These are phyloP conservation scores for Capsella bursapastoris DNA, from an alignment of 345 rosid genomes.

Conservation along the genomic window DNA sequence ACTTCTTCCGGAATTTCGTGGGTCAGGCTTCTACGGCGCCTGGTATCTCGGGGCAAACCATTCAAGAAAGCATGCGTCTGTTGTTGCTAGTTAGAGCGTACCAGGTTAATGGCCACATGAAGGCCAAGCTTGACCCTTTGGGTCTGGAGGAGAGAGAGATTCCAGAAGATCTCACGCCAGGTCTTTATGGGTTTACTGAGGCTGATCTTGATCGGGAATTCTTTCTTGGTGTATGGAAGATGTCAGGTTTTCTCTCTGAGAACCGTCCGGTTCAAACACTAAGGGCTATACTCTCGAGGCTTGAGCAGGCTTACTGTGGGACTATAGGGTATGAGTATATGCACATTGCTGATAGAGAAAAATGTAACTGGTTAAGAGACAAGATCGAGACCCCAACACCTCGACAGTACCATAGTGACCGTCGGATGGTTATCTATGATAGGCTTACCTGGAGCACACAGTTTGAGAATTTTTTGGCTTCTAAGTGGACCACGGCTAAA, in stretches of 20 bases:
- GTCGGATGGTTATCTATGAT: slow-evolving; percentile 75
- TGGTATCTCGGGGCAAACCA: slow-evolving; percentile 86
- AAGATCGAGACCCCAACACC: slow-evolving; percentile 86
- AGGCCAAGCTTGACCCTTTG: slow-evolving; percentile 78
- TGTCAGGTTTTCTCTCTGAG: slow-evolving; percentile 82
- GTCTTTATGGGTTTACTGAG: slow-evolving; percentile 68
- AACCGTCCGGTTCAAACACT: slow-evolving; percentile 87
- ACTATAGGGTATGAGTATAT: slow-evolving; percentile 80
- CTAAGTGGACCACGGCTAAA: slow-evolving; percentile 88
- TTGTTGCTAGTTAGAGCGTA: slow-evolving; percentile 78
- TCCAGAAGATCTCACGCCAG: slow-evolving; percentile 72
- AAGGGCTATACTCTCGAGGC: slow-evolving; percentile 69
- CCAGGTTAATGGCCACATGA: slow-evolving; percentile 90
- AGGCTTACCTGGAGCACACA: slow-evolving; percentile 85
- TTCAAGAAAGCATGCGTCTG: slow-evolving; percentile 89
- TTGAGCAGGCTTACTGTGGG: slow-evolving; percentile 89
- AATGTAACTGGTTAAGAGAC: slow-evolving; percentile 88
- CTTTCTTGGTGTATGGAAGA: slow-evolving; percentile 80
- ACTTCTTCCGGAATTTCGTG: slow-evolving; percentile 77
- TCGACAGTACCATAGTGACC: slow-evolving; percentile 66
- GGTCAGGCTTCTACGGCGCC: slow-evolving; percentile 77
- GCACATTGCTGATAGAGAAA: slow-evolving; percentile 82
- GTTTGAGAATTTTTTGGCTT: slow-evolving; percentile 87
- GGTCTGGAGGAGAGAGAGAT: slow-evolving; percentile 69
- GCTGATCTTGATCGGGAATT: slow-evolving; percentile 83